Evolutionary conservation across 140 eudicot genomes (phyloP).

Genomic region (Ambrosia hybrid): DNA sequence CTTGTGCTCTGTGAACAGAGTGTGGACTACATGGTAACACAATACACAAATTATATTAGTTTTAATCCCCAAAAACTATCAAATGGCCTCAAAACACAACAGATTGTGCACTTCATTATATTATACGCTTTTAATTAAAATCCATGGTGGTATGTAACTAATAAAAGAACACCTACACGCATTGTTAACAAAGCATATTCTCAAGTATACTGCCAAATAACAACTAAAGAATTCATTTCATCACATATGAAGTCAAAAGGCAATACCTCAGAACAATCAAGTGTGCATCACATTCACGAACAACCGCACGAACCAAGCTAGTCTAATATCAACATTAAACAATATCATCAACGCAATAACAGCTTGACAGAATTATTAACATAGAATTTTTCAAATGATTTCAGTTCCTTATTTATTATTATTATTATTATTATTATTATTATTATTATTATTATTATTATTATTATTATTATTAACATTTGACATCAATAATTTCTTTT

Average conservation of each 20-base stretch:
- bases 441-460: too few species aligned
- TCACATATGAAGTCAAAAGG: slow-evolving; percentile 6
- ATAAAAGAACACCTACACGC: not conserved
- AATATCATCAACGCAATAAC: slow-evolving; percentile 15
- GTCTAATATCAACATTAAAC: slow-evolving; percentile 54
- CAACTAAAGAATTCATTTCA: not conserved
- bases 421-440: too few species aligned
- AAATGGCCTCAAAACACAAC: slow-evolving; percentile 5
- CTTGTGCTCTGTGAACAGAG: slow-evolving; percentile 83
- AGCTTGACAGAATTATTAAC: not conserved
- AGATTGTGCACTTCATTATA: not conserved
- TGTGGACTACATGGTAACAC: slow-evolving; percentile 74
- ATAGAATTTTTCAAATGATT: not conserved
- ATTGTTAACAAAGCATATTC: not conserved
- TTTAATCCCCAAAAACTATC: slow-evolving; percentile 6
- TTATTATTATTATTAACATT: too few species aligned
- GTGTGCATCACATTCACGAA: slow-evolving; percentile 85
- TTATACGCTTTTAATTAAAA: not conserved
- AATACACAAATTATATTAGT: slow-evolving; percentile 10
- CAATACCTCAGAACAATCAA: slow-evolving; percentile 72
- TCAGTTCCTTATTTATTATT: not conserved
- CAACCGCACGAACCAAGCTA: slow-evolving; percentile 98
- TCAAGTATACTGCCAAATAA: not conserved
- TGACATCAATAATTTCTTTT: too few species aligned
- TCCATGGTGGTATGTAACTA: not conserved